Base-by-base conservation (phyloP, 2,329 filamentous ascomycete species). In the Dactylellina cionopaga region DNA sequence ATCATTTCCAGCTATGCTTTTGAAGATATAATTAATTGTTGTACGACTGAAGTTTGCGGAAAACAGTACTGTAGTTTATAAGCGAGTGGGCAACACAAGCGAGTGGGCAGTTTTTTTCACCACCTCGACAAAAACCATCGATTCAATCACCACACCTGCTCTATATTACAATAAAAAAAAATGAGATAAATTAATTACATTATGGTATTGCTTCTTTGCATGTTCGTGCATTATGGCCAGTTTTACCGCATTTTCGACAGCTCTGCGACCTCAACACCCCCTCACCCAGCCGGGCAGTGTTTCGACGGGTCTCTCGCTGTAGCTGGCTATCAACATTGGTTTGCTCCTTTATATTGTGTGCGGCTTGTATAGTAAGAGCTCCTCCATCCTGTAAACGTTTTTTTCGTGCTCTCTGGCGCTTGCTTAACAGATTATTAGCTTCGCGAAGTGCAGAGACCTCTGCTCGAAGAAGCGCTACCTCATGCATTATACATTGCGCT, bases 361-460 rank as follows among this genome's bases (percentile, higher is more conserved):
- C n/a, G n/a, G n/a, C n/a, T 41, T 15, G n/a, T 41, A 41, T 41
- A 15, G 7, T 41, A 15, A 41, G 37, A 15, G 37, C 10, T 41
- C n/a, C n/a, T 41, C 37, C n/a, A 41, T 41, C n/a, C n/a, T 41
- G 6, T 41, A 41, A 7, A 7, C 37, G n/a, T 41, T 41, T 41
- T 41, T 41, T 41, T 7, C n/a, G 10, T 41, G 37, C 37, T 15
- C 17, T 41, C n/a, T 41, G 37, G n/a, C n/a, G 37, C 37, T 41
- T 41, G 37, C 37, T 41, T 41, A 41, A 15, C n/a, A 41, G 10
- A 15, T 41, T 41, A 15, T 41, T 41, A 5, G 37, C n/a, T 75
- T 71, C 65, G 80, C 75, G 75, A 82, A 81, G 76, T 81, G 74
- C 76, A 80, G 31, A 35, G 81, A 74, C 80, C 74, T 82, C 19